A percentile compares a stretch with the other conserved stretches of the same genome.
Evolutionary conservation across 257 asterid species (phyloP).

Genomic region (Oldenlandia corymbosa): DNA sequence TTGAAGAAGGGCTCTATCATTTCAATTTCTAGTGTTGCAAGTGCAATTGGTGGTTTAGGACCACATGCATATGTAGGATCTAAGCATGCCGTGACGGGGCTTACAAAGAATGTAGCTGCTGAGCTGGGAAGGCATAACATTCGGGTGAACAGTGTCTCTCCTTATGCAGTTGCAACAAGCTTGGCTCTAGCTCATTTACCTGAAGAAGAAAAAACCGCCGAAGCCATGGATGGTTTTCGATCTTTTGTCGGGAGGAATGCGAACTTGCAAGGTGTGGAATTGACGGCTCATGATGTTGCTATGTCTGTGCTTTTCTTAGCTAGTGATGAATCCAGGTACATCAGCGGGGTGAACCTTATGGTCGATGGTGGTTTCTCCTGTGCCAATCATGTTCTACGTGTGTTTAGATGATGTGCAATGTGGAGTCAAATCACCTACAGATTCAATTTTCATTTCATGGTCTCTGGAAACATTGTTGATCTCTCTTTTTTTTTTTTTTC

Average conservation of each 20-base stretch:
- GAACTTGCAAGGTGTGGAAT: slow-evolving; percentile 76
- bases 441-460: no score
- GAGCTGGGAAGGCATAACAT: slow-evolving; percentile 83
- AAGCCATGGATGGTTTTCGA: slow-evolving; percentile 55
- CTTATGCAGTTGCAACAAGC: slow-evolving; percentile 68
- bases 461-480: no score
- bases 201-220: slow-evolving; percentile 69
- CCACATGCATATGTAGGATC: slow-evolving; percentile 80
- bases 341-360: slow-evolving; percentile 80
- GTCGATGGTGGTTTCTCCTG: slow-evolving; percentile 85
- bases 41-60: slow-evolving; percentile 47
- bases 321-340: slow-evolving; percentile 76
- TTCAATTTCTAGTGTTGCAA: slow-evolving; percentile 58
- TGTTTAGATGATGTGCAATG: slow-evolving; percentile 40
- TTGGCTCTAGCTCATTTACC: slow-evolving; percentile 69
- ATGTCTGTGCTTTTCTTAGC: slow-evolving; percentile 79
- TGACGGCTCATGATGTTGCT: slow-evolving; percentile 62
- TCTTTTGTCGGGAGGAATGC: slow-evolving; percentile 46
- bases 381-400: slow-evolving; percentile 55
- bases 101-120: slow-evolving; percentile 76
- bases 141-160: slow-evolving; percentile 84
- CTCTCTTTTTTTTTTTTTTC: no score
- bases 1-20: slow-evolving; percentile 68
- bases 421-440: no score
- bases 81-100: slow-evolving; percentile 83